phyloP scores from a whole-genome alignment of 306 rosid species.

The Cicer arietinum region DNA sequence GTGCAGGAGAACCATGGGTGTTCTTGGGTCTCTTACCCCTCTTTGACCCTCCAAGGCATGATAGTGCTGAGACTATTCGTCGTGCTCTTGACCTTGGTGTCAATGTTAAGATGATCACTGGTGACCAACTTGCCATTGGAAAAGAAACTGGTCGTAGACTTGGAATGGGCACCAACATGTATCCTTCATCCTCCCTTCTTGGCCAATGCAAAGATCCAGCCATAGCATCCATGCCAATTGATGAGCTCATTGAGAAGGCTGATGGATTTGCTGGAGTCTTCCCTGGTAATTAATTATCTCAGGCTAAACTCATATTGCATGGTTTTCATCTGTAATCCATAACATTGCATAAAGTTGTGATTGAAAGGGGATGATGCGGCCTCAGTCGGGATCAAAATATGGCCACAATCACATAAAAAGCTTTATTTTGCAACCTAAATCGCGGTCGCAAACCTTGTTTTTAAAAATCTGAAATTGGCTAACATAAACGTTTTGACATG shows the following conservation, averaged over 20 bases:
- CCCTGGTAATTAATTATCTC: conserved; percentile 66
- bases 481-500: conserved; percentile 16
- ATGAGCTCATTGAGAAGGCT: conserved; percentile 86
- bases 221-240: conserved; percentile 61
- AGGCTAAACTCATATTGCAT: neutral
- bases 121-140: conserved; percentile 93
- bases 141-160: conserved; percentile 91
- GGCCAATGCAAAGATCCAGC: conserved; percentile 61
- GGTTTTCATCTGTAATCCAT: neutral
- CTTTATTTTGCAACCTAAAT: neutral
- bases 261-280: conserved; percentile 95
- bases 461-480: neutral
- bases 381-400: neutral
- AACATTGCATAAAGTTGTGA: neutral
- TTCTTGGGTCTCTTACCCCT: conserved; percentile 84
- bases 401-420: neutral
- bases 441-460: neutral
- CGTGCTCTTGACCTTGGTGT: conserved; percentile 86
- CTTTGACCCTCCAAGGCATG: conserved; percentile 94
- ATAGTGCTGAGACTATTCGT: conserved; percentile 88
- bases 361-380: neutral
- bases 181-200: conserved; percentile 84
- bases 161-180: conserved; percentile 96
- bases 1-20: conserved; percentile 76
- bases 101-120: conserved; percentile 90